Conservation (phyloP, 2,329 filamentous ascomycete genomes). For the Coniochaeta sp. region DNA sequence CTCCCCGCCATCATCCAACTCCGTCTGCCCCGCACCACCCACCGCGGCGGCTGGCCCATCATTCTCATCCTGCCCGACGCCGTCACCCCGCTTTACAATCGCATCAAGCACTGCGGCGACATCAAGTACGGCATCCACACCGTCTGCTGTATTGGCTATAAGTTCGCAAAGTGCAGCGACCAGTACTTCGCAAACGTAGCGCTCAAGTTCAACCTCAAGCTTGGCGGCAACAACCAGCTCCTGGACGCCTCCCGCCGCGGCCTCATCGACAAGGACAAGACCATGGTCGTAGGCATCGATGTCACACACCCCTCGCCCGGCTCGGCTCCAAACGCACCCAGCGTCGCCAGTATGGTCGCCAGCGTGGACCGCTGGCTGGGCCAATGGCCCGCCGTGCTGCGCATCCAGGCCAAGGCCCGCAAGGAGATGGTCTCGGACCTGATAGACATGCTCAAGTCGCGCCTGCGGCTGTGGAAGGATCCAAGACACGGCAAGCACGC, state of each 20-base stretch:
- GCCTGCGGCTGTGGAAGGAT: conserved; percentile 50
- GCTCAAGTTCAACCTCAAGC: conserved; percentile 61
- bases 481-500: conserved; percentile 40
- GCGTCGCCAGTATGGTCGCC: conserved; percentile 63
- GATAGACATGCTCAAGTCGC: conserved; percentile 59
- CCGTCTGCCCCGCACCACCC: too few relatives aligned
- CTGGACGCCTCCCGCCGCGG: conserved; percentile 39
- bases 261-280: conserved; percentile 47
- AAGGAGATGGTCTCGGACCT: too few relatives aligned
- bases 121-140: conserved; percentile 49
- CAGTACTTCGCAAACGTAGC: conserved; percentile 47
- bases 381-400: conserved; percentile 63
- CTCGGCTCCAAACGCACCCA: conserved; percentile 50
- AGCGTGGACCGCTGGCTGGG: conserved; percentile 58
- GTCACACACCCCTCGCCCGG: conserved; percentile 69
- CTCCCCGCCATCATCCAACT: too few relatives aligned
- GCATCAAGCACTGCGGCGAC: conserved; percentile 53
- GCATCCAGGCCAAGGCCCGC: conserved; percentile 42
- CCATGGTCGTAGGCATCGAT: conserved; percentile 66
- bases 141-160: conserved; percentile 46
- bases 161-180: conserved; percentile 34
- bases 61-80: conserved; percentile 35
- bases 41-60: too few relatives aligned
- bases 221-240: conserved; percentile 51
- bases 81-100: conserved; percentile 42